phyloP scores from a whole-genome alignment of 1,284 basidiomycete species.

The Anthracocystis setariae region DNA sequence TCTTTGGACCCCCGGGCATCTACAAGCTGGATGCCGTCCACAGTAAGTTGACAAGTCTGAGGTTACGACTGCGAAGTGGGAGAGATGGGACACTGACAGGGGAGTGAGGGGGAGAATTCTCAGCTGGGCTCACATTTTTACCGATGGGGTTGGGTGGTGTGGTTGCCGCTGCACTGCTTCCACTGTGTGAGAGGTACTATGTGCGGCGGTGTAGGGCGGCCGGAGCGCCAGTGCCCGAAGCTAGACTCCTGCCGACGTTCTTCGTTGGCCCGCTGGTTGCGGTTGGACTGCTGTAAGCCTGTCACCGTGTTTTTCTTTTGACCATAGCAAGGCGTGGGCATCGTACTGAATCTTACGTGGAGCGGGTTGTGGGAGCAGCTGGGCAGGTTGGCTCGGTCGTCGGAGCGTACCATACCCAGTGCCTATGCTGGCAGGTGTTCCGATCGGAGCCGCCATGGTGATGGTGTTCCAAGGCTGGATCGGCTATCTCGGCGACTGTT shows the following conservation, averaged over 20 bases:
- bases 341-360: not conserved
- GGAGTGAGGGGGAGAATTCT: not conserved
- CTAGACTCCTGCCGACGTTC: slow-evolving; percentile 24
- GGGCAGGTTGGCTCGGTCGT: slow-evolving; percentile 38
- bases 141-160: slow-evolving; percentile 32
- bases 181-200: slow-evolving; percentile 18
- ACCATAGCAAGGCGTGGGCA: too few species aligned
- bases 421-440: slow-evolving; percentile 35
- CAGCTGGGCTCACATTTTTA: slow-evolving; percentile 36
- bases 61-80: not conserved
- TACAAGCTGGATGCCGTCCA: slow-evolving; percentile 26
- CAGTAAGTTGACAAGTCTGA: slow-evolving; percentile 25
- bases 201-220: not conserved
- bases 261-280: slow-evolving; percentile 36
- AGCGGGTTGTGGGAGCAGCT: slow-evolving; percentile 2
- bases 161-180: slow-evolving; percentile 16
- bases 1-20: slow-evolving; percentile 42
- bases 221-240: slow-evolving; percentile 14
- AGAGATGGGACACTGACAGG: too few species aligned
- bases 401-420: slow-evolving; percentile 20
- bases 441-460: slow-evolving; percentile 45
- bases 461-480: slow-evolving; percentile 49
- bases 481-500: slow-evolving; percentile 45
- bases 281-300: slow-evolving; percentile 32
- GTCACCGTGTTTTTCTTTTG: too few species aligned